phyloP scores from a whole-genome alignment of 2,329 filamentous ascomycete genomes.

The Pyricularia sp. region DNA sequence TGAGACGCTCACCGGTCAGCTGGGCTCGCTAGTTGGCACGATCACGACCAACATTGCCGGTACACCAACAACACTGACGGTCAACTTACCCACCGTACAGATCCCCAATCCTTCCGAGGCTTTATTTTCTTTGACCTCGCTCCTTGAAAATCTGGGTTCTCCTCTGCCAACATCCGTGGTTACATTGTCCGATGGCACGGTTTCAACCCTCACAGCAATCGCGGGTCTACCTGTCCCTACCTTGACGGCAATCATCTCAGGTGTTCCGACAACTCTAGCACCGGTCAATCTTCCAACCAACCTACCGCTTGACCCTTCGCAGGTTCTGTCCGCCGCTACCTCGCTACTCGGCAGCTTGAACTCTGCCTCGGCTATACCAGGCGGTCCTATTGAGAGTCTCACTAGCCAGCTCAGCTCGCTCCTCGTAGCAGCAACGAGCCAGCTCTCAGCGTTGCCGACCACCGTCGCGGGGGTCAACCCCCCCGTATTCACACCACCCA shows the following conservation, averaged over 20 bases:
- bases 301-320: neutral
- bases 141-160: neutral
- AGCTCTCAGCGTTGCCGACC: neutral
- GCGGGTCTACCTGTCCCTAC: neutral
- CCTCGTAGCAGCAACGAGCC: neutral
- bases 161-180: neutral
- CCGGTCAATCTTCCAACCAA: neutral
- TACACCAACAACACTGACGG: neutral
- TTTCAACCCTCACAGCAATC: neutral
- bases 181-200: neutral
- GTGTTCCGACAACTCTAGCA: neutral
- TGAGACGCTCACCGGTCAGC: no score
- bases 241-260: neutral
- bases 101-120: neutral
- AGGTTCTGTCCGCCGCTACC: neutral
- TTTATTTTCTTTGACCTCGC: neutral
- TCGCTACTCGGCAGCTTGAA: neutral
- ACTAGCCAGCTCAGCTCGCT: neutral
- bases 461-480: neutral
- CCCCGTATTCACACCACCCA: neutral
- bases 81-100: neutral
- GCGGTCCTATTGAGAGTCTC: neutral
- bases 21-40: no score
- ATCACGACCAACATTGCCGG: no score
- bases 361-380: neutral